A percentile compares a stretch with the other conserved stretches of the same genome.
These are phyloP conservation scores for Globisporangium rhizosaccharum DNA, from an alignment of 352 stramenopile genomes.

Conservation along the genomic window DNA sequence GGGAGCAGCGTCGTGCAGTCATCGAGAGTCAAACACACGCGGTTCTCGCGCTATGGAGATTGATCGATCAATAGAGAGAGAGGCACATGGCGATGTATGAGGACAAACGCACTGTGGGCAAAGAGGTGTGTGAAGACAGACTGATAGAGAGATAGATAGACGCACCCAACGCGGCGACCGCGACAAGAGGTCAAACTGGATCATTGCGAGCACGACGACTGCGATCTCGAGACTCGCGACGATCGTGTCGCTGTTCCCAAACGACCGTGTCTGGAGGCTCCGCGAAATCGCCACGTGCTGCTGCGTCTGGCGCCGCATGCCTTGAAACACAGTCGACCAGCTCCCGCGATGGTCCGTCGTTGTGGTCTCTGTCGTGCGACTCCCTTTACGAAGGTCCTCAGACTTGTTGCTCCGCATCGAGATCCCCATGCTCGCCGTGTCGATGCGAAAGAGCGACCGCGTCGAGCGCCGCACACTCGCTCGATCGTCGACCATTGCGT, in stretches of 20 bases:
- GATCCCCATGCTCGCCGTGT: not conserved
- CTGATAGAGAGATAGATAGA: not conserved
- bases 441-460: not conserved
- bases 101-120: not conserved
- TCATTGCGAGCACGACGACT: slow-evolving; percentile 7
- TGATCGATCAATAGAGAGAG: no score
- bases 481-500: not conserved
- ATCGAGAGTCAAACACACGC: slow-evolving; percentile 19
- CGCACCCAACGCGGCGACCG: slow-evolving; percentile 9
- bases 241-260: not conserved
- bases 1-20: slow-evolving; percentile 30
- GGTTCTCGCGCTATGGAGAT: slow-evolving; percentile 34
- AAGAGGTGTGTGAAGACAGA: not conserved
- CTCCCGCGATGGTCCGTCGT: not conserved
- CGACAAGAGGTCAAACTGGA: slow-evolving; percentile 10
- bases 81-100: no score
- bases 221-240: slow-evolving; percentile 5
- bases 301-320: not conserved
- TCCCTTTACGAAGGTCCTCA: not conserved
- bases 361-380: not conserved
- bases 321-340: slow-evolving; percentile 1
- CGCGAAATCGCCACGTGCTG: slow-evolving; percentile 5
- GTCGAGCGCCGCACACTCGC: not conserved
- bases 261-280: slow-evolving; percentile 1
- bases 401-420: slow-evolving; percentile 9